Evolutionary conservation across 345 rosid genomes (phyloP), one percentile per base, ranked within the genome.

Genomic region (Litchi chinensis): DNA sequence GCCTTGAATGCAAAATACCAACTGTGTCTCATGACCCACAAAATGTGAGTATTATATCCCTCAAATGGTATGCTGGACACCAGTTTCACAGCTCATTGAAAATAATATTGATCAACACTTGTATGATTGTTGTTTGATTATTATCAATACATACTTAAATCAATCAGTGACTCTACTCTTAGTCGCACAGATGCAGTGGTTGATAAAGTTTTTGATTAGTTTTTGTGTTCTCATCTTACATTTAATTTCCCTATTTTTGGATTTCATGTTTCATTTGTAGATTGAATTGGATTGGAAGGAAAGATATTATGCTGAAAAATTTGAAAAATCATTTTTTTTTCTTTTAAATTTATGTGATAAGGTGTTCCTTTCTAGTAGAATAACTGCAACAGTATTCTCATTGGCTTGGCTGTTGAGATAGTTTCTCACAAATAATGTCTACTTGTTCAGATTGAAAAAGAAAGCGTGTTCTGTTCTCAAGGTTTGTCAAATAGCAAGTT

Each of bases 241-340:
- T 50, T n/a, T 68, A 19, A 32, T 32, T 65, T 65, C 5, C 18
- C 54, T 76, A 54, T 22, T 39, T 22, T 11, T 24, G 59, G 6
- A 32, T 10, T 37, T 28, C 5, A 62, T 64, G 22, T 40, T 65
- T 32, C 32, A 4, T 32, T 65, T 65, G 60, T 59, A 84, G 75
- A 56, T 77, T 59, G 78, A 60, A 65, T 50, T 59, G 19, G 82
- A 63, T 63, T 78, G 78, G 78, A 81, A 75, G 73, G 82, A 67
- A 59, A 71, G 76, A 46, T 84, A 19, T 50, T 78, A 78, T 67
- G 57, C 46, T 32, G 59, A 75, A n/a, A 81, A 84, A 37, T 84
- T 84, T 71, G 65, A 65, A 32, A 32, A 32, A 32, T 32, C 37
- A 1, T 3, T 32, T 32, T 32, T 2, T 32, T 32, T 32, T 32